Evolutionary conservation across 1,284 basidiomycete species (phyloP).

Genomic region (Cerioporus squamosus): DNA sequence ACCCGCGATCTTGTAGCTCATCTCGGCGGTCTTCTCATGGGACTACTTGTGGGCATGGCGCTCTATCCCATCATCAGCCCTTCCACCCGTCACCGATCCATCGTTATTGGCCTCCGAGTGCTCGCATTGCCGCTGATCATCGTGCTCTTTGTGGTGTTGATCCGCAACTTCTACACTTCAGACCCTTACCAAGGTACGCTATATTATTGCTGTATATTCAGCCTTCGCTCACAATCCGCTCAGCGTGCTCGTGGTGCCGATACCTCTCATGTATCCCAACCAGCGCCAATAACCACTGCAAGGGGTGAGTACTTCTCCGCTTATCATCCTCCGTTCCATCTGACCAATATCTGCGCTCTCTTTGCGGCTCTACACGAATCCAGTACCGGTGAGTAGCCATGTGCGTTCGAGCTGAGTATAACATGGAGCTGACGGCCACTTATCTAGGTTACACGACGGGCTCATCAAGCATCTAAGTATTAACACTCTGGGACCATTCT

Average conservation of each 20-base stretch:
- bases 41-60: conserved; percentile 79
- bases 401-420: background rate
- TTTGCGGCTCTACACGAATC: background rate
- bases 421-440: background rate
- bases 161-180: conserved; percentile 88
- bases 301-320: conserved; percentile 51
- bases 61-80: conserved; percentile 91
- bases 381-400: background rate
- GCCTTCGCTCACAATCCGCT: conserved; percentile 10
- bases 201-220: too few relatives aligned
- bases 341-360: background rate
- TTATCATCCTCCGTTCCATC: background rate
- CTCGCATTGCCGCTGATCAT: conserved; percentile 77
- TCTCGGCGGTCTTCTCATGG: conserved; percentile 83
- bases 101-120: conserved; percentile 78
- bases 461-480: background rate
- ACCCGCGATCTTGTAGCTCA: conserved; percentile 52
- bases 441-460: background rate
- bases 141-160: conserved; percentile 82
- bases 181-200: conserved; percentile 77
- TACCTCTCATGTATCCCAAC: conserved; percentile 90
- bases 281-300: conserved; percentile 74
- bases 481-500: background rate
- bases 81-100: conserved; percentile 72
- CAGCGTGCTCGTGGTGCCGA: conserved; percentile 88